phyloP scores from a whole-genome alignment of 2,329 filamentous ascomycete genomes.

The Aspergillus thermomutatus region DNA sequence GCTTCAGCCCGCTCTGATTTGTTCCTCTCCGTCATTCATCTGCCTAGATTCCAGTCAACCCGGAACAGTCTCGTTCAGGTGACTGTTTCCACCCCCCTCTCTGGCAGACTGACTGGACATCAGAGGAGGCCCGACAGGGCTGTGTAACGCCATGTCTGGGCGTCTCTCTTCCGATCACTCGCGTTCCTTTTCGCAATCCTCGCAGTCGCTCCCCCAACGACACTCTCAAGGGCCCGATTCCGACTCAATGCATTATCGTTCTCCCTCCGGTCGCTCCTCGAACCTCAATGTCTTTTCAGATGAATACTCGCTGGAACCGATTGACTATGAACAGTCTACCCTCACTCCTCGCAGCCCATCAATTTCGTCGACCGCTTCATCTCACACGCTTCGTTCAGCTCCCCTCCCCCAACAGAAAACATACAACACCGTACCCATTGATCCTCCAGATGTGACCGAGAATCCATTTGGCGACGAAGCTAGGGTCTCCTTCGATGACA shows the following conservation, averaged over 20 bases:
- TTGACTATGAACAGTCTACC: slow-evolving; percentile 33
- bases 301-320: slow-evolving; percentile 45
- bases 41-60: slow-evolving; percentile 12
- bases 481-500: slow-evolving; percentile 30
- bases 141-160: slow-evolving; percentile 39
- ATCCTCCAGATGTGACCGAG: slow-evolving; percentile 19
- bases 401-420: slow-evolving; percentile 23
- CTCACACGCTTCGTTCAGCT: slow-evolving; percentile 29
- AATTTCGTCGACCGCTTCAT: slow-evolving; percentile 31
- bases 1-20: slow-evolving; percentile 3
- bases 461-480: slow-evolving; percentile 38
- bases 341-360: slow-evolving; percentile 28
- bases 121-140: slow-evolving; percentile 37
- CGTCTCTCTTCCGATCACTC: slow-evolving; percentile 35
- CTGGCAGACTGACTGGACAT: slow-evolving; percentile 28
- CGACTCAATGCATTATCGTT: slow-evolving; percentile 29
- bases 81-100: slow-evolving; percentile 14
- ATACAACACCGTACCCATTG: slow-evolving; percentile 19
- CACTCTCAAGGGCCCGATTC: slow-evolving; percentile 19
- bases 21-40: background rate
- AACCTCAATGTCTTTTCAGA: slow-evolving; percentile 49
- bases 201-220: slow-evolving; percentile 21
- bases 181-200: slow-evolving; percentile 33
- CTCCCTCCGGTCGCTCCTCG: slow-evolving; percentile 28
- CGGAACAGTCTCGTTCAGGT: slow-evolving; percentile 7